These are phyloP conservation scores for Trapa incisa DNA, from an alignment of 345 rosid species.

Conservation along the genomic window DNA sequence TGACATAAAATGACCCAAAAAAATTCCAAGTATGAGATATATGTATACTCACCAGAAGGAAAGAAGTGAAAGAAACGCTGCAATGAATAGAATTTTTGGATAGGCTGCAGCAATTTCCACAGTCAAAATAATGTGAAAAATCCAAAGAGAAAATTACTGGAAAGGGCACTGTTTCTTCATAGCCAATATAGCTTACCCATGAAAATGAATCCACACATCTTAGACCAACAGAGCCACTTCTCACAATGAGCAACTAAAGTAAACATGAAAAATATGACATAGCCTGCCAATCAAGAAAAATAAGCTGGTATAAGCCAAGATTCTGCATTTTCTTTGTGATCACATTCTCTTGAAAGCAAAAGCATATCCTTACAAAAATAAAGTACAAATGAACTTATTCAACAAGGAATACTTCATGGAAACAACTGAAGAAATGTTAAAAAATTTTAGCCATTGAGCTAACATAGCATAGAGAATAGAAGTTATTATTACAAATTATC, in stretches of 20 bases:
- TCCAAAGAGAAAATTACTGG: neutral
- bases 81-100: constrained; percentile 42
- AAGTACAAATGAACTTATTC: neutral
- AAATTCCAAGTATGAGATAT: neutral
- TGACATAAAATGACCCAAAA: neutral
- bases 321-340: neutral
- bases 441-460: neutral
- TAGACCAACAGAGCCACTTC: constrained; percentile 30
- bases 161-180: neutral
- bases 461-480: neutral
- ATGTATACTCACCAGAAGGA: constrained; percentile 46
- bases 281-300: constrained; percentile 21
- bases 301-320: neutral
- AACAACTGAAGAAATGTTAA: neutral
- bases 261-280: constrained; percentile 17
- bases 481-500: neutral
- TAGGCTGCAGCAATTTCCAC: constrained; percentile 33
- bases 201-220: constrained; percentile 27
- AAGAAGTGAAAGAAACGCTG: constrained; percentile 46
- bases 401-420: neutral
- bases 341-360: neutral
- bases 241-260: constrained; percentile 23
- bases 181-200: constrained; percentile 22
- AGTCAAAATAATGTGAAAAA: constrained; percentile 3
- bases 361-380: neutral